phyloP scores from a whole-genome alignment of 75 land plant genomes.

The Cunninghamia lanceolata region DNA sequence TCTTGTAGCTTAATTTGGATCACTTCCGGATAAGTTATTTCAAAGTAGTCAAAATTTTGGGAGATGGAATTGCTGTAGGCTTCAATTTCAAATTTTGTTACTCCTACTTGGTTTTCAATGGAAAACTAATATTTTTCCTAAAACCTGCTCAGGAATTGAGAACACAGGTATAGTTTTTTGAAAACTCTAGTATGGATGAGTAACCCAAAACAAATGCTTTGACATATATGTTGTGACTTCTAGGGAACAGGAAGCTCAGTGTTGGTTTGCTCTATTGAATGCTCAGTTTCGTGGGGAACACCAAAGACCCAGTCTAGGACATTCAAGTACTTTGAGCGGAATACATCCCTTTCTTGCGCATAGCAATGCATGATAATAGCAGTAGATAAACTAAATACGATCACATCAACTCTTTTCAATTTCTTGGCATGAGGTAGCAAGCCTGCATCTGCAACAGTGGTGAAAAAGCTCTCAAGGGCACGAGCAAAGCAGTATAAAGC shows the following conservation, averaged over 20 bases:
- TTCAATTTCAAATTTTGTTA: neutral
- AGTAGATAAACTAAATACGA: slow-evolving; percentile 85
- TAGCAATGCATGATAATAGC: slow-evolving; percentile 98
- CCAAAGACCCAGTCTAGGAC: slow-evolving; percentile 99
- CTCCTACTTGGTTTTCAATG: neutral
- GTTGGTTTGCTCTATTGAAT: neutral
- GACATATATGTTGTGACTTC: neutral
- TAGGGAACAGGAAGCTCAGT: neutral
- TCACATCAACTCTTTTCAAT: slow-evolving; percentile 71
- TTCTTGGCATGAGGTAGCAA: slow-evolving; percentile 44
- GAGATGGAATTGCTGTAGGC: neutral
- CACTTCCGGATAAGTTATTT: neutral
- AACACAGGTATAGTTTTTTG: neutral
- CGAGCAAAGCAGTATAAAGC: slow-evolving; percentile 92
- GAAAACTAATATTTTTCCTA: neutral
- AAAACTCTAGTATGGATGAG: neutral
- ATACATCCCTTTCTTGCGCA: slow-evolving; percentile 92
- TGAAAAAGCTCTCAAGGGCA: slow-evolving; percentile 90
- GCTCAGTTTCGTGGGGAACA: slow-evolving; percentile 41
- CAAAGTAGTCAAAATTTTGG: neutral
- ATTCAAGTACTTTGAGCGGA: slow-evolving; percentile 89
- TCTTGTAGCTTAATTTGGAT: neutral
- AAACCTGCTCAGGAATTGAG: no score
- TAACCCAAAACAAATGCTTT: neutral
- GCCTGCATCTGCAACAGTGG: slow-evolving; percentile 67